Base-by-base conservation (phyloP, 352 stramenopile species). In the Phytophthora quininea region DNA sequence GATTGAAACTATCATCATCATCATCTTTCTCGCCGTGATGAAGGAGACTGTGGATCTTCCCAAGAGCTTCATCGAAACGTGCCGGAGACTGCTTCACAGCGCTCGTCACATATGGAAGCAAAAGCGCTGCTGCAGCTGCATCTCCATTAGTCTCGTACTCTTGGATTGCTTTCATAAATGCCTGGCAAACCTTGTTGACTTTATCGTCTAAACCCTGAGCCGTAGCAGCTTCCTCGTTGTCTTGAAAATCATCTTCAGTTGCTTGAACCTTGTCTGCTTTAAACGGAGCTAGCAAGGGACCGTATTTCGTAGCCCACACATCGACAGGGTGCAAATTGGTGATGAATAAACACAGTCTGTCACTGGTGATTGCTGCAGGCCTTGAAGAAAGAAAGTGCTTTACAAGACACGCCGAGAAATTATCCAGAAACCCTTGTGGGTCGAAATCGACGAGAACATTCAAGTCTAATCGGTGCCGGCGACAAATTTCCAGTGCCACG, bases 361-460 rank as follows among this genome's bases (percentile, higher is more conserved):
- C 86, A 62, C 79, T 91, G 5, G 64, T 80, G 15, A 91, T 54
- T 32, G 50, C 48, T 43, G 59, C 61, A 2, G 80, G 64, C 29
- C 74, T 74, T 8, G 58, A 55, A 1, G 45, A 46, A 8, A 90
- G 47, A 43, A 82, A 77, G 19, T 32, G 29, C 8, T 79, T 51
- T 19, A 91, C 9, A 4, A 89, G 45, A 12, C 71, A 63, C 24
- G 51, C 35, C 0, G 66, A 24, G 0, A 89, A 77, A 32, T 64
- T 63, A 24, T 51, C 32, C 3, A 90, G 29, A 38, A 95, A 93
- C 9, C 12, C 57, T n/a, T 60, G 15, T 3, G 67, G 56, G 31
- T 91, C 62, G 47, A 80, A 85, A 49, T 95, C 86, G 24, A 93
- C 81, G 3, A 95, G 77, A 38, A 95, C 12, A 57, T 93, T 93